Conservation (phyloP, 257 asterid genomes). For the Capsicum pubescens region DNA sequence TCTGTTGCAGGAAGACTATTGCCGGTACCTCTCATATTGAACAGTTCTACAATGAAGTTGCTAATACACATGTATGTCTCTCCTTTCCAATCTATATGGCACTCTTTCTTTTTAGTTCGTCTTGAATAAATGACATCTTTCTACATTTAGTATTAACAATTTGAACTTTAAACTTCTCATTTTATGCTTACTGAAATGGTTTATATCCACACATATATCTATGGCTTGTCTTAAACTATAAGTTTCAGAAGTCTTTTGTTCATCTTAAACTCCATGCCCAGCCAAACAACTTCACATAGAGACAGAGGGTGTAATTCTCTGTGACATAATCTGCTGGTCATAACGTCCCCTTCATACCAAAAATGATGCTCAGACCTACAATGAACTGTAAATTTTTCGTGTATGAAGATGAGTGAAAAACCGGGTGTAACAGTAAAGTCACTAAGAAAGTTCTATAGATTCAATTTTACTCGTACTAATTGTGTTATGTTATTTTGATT, state of each 20-base stretch:
- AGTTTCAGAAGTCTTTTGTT: not conserved
- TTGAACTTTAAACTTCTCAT: not conserved
- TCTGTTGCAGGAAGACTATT: constrained; percentile 64
- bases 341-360: not conserved
- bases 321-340: not conserved
- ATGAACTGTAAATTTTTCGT: not conserved
- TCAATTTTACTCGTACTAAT: not conserved
- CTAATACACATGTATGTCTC: constrained; percentile 64
- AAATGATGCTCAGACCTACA: not conserved
- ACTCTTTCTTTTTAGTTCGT: not conserved
- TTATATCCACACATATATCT: not conserved
- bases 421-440: not conserved
- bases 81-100: too few species aligned
- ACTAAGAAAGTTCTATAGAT: not conserved
- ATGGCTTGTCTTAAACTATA: not conserved
- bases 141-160: not conserved
- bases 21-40: constrained; percentile 69
- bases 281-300: not conserved
- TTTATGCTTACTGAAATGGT: not conserved
- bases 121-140: not conserved
- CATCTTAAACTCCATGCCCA: not conserved
- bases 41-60: constrained; percentile 63
- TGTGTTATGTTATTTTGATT: constrained; percentile 27
- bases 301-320: not conserved
- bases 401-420: not conserved